phyloP scores from a whole-genome alignment of 371 early-diverging fungal species.

The Mortierella sp. region DNA sequence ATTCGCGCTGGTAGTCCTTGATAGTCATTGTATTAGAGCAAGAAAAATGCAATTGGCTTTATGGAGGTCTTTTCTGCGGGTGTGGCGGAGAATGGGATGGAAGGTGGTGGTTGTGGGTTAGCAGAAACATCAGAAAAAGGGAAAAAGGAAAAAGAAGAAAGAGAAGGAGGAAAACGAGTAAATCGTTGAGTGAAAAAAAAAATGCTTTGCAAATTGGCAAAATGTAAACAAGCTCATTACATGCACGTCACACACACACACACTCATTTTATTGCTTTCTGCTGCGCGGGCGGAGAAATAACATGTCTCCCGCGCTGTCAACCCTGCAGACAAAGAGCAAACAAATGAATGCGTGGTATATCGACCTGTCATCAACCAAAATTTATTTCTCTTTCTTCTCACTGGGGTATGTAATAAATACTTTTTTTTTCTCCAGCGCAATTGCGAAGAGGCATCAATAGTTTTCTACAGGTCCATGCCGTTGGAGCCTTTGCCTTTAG shows the following conservation, averaged over 20 bases:
- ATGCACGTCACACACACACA: conserved; percentile 6
- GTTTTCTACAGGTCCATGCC: conserved; percentile 13
- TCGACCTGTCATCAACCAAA: too few species aligned
- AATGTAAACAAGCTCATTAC: conserved; percentile 7
- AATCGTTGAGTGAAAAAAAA: background rate
- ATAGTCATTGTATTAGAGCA: conserved; percentile 56
- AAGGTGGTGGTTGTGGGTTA: conserved; percentile 11
- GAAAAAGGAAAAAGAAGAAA: conserved; percentile 13
- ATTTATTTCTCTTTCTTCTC: too few species aligned
- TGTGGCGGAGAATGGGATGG: background rate
- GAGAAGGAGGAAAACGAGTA: background rate
- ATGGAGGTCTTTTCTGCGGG: background rate
- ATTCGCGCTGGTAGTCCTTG: conserved; percentile 93
- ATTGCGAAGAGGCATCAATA: too few species aligned
- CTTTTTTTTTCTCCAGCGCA: too few species aligned
- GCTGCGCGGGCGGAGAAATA: background rate
- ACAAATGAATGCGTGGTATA: too few species aligned
- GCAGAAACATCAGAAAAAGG: conserved; percentile 37
- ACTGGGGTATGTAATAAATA: too few species aligned
- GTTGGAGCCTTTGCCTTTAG: background rate
- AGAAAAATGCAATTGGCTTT: background rate
- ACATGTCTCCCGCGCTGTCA: too few species aligned
- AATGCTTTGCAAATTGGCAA: background rate
- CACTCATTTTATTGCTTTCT: background rate
- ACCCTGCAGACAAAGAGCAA: too few species aligned